Evolutionary conservation across 139 green algal species (phyloP).

Genomic region (Chlorella sp.): DNA sequence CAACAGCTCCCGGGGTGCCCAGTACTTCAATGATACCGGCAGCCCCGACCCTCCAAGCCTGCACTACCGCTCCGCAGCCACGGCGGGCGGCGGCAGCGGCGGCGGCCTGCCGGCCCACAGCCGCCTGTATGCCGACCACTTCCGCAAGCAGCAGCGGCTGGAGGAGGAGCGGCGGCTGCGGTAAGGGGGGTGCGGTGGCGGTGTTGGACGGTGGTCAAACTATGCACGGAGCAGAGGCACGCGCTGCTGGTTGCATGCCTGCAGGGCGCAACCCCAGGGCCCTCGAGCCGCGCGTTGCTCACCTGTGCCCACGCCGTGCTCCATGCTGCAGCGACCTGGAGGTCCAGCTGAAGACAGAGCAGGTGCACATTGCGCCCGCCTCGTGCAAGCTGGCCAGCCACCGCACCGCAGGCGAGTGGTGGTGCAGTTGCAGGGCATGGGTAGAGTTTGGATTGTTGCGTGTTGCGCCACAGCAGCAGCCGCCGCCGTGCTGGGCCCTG

Average conservation of each 20-base stretch:
- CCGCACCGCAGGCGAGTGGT: slow-evolving; percentile 41
- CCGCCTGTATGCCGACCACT: slow-evolving; percentile 65
- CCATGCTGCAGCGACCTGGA: slow-evolving; percentile 40
- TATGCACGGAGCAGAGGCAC: too few relatives aligned
- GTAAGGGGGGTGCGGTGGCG: not conserved
- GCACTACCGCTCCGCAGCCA: not conserved
- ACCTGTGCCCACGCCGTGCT: too few relatives aligned
- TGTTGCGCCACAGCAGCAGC: too few relatives aligned
- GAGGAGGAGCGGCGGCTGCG: slow-evolving; percentile 55
- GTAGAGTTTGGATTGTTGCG: too few relatives aligned
- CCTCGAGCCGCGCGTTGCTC: not conserved
- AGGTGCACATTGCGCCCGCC: slow-evolving; percentile 67
- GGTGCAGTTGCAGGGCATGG: too few relatives aligned
- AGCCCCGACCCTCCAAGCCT: not conserved
- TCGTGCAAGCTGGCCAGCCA: slow-evolving; percentile 72
- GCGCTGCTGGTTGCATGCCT: not conserved
- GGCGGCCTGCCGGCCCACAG: slow-evolving; percentile 37
- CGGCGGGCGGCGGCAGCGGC: not conserved
- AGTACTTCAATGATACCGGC: slow-evolving; percentile 11
- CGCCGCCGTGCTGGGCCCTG: too few relatives aligned
- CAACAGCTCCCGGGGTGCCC: not conserved
- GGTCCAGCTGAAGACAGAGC: slow-evolving; percentile 39
- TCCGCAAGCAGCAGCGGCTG: slow-evolving; percentile 48
- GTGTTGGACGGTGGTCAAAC: not conserved
- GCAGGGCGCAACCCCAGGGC: not conserved